Evolutionary conservation across 139 green algal genomes (phyloP).

Genomic region (Marvania coccoides): DNA sequence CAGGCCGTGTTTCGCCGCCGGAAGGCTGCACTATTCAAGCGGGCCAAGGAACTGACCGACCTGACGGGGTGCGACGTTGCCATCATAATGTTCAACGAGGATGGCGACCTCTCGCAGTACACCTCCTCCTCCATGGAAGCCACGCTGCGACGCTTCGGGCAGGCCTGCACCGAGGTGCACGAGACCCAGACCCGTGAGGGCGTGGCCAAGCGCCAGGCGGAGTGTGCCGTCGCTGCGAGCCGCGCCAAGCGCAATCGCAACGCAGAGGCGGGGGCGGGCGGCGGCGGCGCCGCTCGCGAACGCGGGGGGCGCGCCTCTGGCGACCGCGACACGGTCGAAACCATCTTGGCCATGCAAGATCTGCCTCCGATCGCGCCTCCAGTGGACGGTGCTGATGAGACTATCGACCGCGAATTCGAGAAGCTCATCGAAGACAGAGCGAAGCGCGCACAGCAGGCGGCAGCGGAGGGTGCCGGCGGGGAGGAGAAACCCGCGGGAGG

Average conservation of each 20-base stretch:
- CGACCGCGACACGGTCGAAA: neutral
- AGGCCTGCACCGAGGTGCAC: slow-evolving; percentile 39
- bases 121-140: slow-evolving; percentile 52
- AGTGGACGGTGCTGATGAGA: neutral
- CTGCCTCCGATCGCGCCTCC: neutral
- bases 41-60: slow-evolving; percentile 77
- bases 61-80: slow-evolving; percentile 74
- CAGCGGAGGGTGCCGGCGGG: neutral
- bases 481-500: too few species aligned
- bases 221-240: neutral
- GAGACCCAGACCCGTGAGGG: slow-evolving; percentile 55
- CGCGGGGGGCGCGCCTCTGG: neutral
- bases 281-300: neutral
- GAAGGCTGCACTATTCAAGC: slow-evolving; percentile 74
- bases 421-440: neutral
- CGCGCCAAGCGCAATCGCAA: neutral
- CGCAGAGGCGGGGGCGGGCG: neutral
- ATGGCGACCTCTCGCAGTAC: slow-evolving; percentile 63
- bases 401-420: neutral
- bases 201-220: slow-evolving; percentile 12
- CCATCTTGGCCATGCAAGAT: neutral
- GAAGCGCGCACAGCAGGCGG: neutral
- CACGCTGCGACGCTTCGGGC: slow-evolving; percentile 49
- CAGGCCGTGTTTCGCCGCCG: slow-evolving; percentile 48
- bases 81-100: slow-evolving; percentile 62